Evolutionary conservation across 208 protist genomes (phyloP).

Genomic region (Phytomonas francai): DNA sequence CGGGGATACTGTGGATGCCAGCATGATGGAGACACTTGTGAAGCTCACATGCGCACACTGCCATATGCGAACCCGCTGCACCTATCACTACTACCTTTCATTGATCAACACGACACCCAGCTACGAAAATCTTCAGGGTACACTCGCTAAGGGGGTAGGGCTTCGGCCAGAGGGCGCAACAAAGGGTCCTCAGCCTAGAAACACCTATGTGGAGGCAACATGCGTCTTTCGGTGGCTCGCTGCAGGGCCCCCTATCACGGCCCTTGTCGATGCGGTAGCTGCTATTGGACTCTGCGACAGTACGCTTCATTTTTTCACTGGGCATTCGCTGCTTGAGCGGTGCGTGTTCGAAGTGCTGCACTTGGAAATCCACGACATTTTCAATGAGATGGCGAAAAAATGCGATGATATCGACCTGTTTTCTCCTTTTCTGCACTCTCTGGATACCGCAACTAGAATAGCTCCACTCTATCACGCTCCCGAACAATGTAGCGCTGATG

Average conservation of each 20-base stretch:
- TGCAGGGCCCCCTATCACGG: conserved; percentile 15
- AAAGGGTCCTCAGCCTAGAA: background rate
- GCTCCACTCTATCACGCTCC: no score
- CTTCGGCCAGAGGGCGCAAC: no score
- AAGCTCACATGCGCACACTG: conserved; percentile 63
- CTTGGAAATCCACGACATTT: conserved; percentile 2
- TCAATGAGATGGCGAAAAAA: background rate
- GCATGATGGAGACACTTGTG: conserved; percentile 69
- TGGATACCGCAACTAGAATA: no score
- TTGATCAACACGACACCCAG: background rate
- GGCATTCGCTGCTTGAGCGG: conserved; percentile 43
- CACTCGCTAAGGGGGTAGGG: no score
- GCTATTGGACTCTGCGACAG: conserved; percentile 72
- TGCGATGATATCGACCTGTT: background rate
- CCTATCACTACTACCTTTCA: conserved; percentile 4
- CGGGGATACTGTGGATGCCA: conserved; percentile 36
- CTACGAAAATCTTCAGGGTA: no score
- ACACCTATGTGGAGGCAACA: no score
- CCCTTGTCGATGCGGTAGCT: conserved; percentile 68
- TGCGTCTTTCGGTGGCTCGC: no score
- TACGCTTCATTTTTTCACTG: conserved; percentile 59
- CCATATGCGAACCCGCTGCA: conserved; percentile 25
- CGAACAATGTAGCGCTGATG: no score
- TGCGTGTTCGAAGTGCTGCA: conserved; percentile 45
- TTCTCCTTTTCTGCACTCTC: background rate